These are phyloP conservation scores for Leptoxyphium fumago DNA, from an alignment of 2,329 filamentous ascomycete species.

Conservation along the genomic window DNA sequence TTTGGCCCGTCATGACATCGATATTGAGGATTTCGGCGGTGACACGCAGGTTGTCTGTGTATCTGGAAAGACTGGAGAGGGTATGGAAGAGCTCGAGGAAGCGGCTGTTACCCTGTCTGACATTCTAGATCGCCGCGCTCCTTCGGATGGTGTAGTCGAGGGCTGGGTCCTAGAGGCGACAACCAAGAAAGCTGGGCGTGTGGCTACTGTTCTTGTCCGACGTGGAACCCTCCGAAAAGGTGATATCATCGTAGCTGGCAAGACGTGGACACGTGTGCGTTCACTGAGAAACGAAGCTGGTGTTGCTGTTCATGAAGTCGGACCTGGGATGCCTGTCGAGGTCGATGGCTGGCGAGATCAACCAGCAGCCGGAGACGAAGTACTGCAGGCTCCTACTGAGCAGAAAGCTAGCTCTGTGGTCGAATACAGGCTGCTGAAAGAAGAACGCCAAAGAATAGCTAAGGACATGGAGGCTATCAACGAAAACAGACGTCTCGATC, in stretches of 20 bases:
- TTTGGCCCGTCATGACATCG: conserved; percentile 65
- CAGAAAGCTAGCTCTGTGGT: conserved; percentile 64
- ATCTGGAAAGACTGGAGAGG: conserved; percentile 83
- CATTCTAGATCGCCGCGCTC: conserved; percentile 77
- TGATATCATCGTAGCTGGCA: conserved; percentile 74
- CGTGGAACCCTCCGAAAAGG: conserved; percentile 71
- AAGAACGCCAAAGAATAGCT: conserved; percentile 50
- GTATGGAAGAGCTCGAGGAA: conserved; percentile 86
- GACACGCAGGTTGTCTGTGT: conserved; percentile 86
- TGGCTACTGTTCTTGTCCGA: conserved; percentile 78
- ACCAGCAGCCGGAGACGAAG: conserved; percentile 72
- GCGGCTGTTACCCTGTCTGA: conserved; percentile 75
- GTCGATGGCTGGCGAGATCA: conserved; percentile 89
- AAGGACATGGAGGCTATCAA: conserved; percentile 66
- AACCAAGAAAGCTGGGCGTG: conserved; percentile 69
- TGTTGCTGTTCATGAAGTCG: conserved; percentile 52
- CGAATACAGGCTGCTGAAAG: conserved; percentile 57
- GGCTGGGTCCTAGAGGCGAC: conserved; percentile 90
- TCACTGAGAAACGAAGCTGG: conserved; percentile 76
- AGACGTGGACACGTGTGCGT: conserved; percentile 76
- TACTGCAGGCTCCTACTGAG: conserved; percentile 70
- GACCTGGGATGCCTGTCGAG: conserved; percentile 80
- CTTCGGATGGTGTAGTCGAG: conserved; percentile 61
- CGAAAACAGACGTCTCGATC: conserved; percentile 40
- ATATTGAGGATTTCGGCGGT: conserved; percentile 89